Evolutionary conservation across 345 rosid genomes (phyloP), one percentile per base, ranked within the genome.

Genomic region (Angophora floribunda): DNA sequence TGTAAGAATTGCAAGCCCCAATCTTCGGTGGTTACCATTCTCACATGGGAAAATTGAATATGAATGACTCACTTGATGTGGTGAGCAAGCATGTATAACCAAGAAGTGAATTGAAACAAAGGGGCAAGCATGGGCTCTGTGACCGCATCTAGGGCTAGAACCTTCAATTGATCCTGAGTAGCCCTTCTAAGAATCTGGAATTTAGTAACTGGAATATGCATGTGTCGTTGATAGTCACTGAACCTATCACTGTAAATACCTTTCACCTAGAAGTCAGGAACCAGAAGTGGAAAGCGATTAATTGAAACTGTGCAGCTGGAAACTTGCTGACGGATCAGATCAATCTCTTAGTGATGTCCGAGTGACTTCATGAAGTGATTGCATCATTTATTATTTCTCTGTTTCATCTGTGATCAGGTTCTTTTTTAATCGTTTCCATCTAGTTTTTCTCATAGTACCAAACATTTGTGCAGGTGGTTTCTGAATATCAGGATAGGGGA

Each of bases 401-500:
- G 28, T 59, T 36, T 51, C 67, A 61, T 79, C 51, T 15, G 67
- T 21, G 65, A 61, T 51, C 2, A 47, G 51, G 13, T 53, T 61
- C 61, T 61, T 78, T 80, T 26, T 47, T 86, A 22, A 21, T 17
- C 7, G 22, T 52, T 41, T 28, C 22, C 36, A 49, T 9, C 36
- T 19, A 41, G 45, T 63, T 50, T 30, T 63, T 86, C 79, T 90
- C 85, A 86, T 45, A 14, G 45, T 52, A 2, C 87, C 26, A 50
- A 52, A 55, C 84, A 75, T 36, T 28, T 61, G 78, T 88, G 86
- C 95, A 97, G 99, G 99, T 97, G 87, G 94, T 97, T 55, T 91
- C 95, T 0, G 99, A 98, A 88, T 97, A 93, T 88, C 88, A 92
- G 87, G 89, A 90, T 86, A 97, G 91, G 88, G 97, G 95, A 91